These are phyloP conservation scores for Jackrogersella multiformis DNA, from an alignment of 495 filamentous ascomycete species.

Conservation along the genomic window DNA sequence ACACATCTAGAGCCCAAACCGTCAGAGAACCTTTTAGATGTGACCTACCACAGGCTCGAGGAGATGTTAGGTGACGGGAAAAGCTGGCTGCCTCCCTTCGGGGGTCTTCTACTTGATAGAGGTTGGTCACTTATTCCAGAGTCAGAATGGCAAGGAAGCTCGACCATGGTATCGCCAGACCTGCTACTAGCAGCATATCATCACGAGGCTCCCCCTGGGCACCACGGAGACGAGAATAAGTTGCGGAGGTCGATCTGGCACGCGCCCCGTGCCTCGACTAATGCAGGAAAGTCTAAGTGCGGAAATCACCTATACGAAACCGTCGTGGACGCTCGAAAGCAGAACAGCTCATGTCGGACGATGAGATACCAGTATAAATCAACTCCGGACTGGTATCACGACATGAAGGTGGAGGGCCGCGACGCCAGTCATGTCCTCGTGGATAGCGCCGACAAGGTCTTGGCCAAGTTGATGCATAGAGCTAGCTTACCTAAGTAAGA, in stretches of 20 bases:
- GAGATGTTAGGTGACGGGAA: slow-evolving; percentile 37
- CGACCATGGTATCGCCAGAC: not conserved
- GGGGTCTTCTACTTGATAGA: slow-evolving; percentile 23
- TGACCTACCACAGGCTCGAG: slow-evolving; percentile 30
- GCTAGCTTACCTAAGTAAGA: not conserved
- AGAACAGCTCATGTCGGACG: slow-evolving; percentile 12
- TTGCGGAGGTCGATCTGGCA: slow-evolving; percentile 54
- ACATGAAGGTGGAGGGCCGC: slow-evolving; percentile 52
- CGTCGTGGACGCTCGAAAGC: slow-evolving; percentile 36
- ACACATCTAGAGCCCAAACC: not conserved
- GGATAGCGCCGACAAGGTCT: slow-evolving; percentile 47
- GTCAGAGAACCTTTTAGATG: slow-evolving; percentile 23
- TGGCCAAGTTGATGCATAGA: slow-evolving; percentile 25
- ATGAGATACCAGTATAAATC: slow-evolving; percentile 52
- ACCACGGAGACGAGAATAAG: slow-evolving; percentile 36
- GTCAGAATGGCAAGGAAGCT: slow-evolving; percentile 14
- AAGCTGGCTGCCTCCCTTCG: slow-evolving; percentile 44
- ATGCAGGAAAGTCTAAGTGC: slow-evolving; percentile 44
- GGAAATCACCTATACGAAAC: slow-evolving; percentile 53
- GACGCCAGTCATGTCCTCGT: slow-evolving; percentile 52
- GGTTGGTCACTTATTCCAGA: slow-evolving; percentile 34
- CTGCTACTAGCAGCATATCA: not conserved
- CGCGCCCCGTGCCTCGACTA: slow-evolving; percentile 45
- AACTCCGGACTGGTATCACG: slow-evolving; percentile 56
- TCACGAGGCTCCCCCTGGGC: slow-evolving; percentile 4